These are phyloP conservation scores for Alternaria sp. DNA, from an alignment of 2,329 filamentous ascomycete species.

Conservation along the genomic window DNA sequence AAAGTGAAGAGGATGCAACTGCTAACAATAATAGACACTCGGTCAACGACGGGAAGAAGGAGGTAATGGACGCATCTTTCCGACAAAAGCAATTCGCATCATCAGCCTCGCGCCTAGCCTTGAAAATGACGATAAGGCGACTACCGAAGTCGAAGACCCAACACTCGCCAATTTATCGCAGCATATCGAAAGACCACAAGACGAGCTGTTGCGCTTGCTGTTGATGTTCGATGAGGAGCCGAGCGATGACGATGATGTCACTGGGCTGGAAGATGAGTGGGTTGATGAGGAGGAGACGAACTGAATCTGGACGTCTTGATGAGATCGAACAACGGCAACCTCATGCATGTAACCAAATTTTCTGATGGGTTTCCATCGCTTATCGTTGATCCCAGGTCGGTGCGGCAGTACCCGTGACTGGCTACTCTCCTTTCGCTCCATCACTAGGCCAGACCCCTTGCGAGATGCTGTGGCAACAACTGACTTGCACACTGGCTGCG, in stretches of 20 bases:
- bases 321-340: too few species aligned
- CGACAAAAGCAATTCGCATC: constrained; percentile 10
- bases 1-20: fast-evolving
- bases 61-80: background rate
- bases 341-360: too few species aligned
- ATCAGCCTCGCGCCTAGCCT: constrained; percentile 7
- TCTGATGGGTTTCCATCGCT: too few species aligned
- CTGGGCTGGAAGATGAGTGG: background rate
- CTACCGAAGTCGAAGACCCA: background rate
- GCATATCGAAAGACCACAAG: background rate
- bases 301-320: background rate
- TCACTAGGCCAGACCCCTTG: too few species aligned
- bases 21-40: constrained; percentile 1
- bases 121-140: background rate
- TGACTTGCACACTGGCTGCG: too few species aligned
- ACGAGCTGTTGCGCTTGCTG: background rate
- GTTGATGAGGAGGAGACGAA: background rate
- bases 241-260: background rate
- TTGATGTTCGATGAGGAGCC: constrained; percentile 3
- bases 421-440: too few species aligned
- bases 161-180: background rate
- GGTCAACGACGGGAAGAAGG: background rate
- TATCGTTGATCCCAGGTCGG: too few species aligned
- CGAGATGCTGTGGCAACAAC: too few species aligned
- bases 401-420: too few species aligned